These are phyloP conservation scores for Dendrobium chrysotoxum DNA, from an alignment of 106 monocot species.

Conservation along the genomic window DNA sequence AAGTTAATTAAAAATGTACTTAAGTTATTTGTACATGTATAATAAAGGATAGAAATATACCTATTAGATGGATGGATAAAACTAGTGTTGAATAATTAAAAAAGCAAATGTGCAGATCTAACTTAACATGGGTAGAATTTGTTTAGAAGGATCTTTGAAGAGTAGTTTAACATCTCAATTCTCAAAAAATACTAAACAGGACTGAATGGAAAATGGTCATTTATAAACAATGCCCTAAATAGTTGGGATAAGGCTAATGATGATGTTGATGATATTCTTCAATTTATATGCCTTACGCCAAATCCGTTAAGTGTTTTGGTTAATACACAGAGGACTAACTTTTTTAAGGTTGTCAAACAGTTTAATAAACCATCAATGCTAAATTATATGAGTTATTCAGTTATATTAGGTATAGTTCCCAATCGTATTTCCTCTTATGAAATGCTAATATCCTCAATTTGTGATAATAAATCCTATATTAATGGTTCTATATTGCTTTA, in stretches of 20 bases:
- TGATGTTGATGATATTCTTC: background rate
- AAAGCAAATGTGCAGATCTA: too few relatives aligned
- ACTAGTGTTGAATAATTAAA: too few relatives aligned
- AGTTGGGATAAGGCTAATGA: background rate
- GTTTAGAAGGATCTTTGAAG: background rate
- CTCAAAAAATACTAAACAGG: background rate
- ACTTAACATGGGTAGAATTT: background rate
- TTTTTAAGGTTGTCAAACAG: background rate
- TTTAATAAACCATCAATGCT: background rate
- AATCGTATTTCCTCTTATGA: background rate
- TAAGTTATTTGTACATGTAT: background rate
- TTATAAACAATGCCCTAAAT: background rate
- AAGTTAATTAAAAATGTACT: background rate
- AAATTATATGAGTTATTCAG: background rate
- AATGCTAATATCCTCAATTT: background rate
- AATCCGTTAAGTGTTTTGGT: background rate
- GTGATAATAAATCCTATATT: background rate
- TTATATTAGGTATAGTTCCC: background rate
- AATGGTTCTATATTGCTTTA: background rate
- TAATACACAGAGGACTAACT: background rate
- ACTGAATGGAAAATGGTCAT: background rate
- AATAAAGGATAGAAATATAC: background rate
- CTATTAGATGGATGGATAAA: too few relatives aligned
- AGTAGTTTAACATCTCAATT: background rate
- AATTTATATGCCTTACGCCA: background rate